These are phyloP conservation scores for Crithidia expoeki DNA, from an alignment of 208 protist genomes.

Conservation along the genomic window DNA sequence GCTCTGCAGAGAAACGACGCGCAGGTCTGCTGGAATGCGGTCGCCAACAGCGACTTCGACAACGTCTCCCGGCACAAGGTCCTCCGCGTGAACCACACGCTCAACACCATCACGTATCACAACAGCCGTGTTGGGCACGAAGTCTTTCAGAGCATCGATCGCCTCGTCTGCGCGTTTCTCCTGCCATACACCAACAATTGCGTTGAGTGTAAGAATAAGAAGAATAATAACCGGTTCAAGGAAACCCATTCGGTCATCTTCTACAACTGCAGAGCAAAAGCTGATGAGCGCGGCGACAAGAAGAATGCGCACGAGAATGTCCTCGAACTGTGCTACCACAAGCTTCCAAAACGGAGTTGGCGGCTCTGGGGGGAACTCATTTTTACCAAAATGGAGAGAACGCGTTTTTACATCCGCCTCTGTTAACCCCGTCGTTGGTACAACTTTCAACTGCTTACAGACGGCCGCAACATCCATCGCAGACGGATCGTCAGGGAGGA, in stretches of 20 bases:
- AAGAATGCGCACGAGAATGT: slow-evolving; percentile 89
- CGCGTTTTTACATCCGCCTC: slow-evolving; percentile 47
- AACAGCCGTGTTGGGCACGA: slow-evolving; percentile 67
- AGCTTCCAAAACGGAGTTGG: slow-evolving; percentile 83
- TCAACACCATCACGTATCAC: slow-evolving; percentile 72
- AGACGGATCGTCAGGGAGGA: slow-evolving; percentile 34
- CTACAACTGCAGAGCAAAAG: slow-evolving; percentile 80
- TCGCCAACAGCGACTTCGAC: slow-evolving; percentile 94
- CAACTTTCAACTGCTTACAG: slow-evolving; percentile 26
- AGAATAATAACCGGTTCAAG: slow-evolving; percentile 96
- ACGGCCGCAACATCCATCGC: slow-evolving; percentile 19
- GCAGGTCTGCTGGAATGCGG: slow-evolving; percentile 95
- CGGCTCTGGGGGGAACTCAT: slow-evolving; percentile 59
- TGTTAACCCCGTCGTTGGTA: slow-evolving; percentile 6
- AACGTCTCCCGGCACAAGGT: slow-evolving; percentile 96
- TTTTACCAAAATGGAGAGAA: slow-evolving; percentile 62
- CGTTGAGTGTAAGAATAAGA: slow-evolving; percentile 94
- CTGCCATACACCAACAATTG: slow-evolving; percentile 93
- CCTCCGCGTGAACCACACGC: slow-evolving; percentile 55
- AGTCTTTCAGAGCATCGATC: slow-evolving; percentile 87
- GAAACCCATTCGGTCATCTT: slow-evolving; percentile 74
- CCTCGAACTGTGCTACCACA: slow-evolving; percentile 90
- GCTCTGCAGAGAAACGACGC: slow-evolving; percentile 85
- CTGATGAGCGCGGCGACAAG: slow-evolving; percentile 79
- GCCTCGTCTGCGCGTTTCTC: slow-evolving; percentile 91